A percentile compares a stretch with the other conserved stretches of the same genome.
Evolutionary conservation across 768 basidiomycete genomes (phyloP).

Genomic region (Kwoniella dejecticola): DNA sequence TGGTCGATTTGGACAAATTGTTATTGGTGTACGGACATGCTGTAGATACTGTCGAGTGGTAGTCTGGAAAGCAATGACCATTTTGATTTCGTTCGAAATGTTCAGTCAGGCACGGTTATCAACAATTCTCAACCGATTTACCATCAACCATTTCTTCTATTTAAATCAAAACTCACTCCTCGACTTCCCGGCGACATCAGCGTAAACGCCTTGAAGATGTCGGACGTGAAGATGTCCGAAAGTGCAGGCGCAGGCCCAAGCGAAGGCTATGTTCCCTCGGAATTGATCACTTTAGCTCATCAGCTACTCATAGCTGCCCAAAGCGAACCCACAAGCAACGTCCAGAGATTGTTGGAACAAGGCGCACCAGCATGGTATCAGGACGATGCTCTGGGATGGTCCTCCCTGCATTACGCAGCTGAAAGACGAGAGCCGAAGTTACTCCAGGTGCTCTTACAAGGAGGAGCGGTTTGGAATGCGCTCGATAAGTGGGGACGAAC

Average conservation of each 20-base stretch:
- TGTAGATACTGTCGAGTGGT: too few relatives aligned
- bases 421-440: slow-evolving; percentile 70
- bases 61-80: background rate
- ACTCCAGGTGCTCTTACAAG: slow-evolving; percentile 68
- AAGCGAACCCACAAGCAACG: slow-evolving; percentile 22
- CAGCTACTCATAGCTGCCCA: slow-evolving; percentile 33
- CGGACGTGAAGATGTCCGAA: slow-evolving; percentile 11
- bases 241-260: too few relatives aligned
- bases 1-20: too few relatives aligned
- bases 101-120: slow-evolving; percentile 16
- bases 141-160: background rate
- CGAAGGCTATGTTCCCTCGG: slow-evolving; percentile 22
- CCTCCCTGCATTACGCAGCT: slow-evolving; percentile 74
- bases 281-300: slow-evolving; percentile 30
- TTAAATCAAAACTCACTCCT: background rate
- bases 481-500: slow-evolving; percentile 79
- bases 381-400: slow-evolving; percentile 74
- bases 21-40: too few relatives aligned
- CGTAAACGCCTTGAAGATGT: background rate
- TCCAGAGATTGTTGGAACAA: slow-evolving; percentile 55
- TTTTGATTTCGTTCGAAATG: slow-evolving; percentile 7
- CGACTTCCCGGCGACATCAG: background rate
- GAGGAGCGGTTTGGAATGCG: slow-evolving; percentile 92
- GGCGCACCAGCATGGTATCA: slow-evolving; percentile 83
- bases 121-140: background rate